phyloP scores from a whole-genome alignment of 805 yeast species.

The Lachancea nothofagi region DNA sequence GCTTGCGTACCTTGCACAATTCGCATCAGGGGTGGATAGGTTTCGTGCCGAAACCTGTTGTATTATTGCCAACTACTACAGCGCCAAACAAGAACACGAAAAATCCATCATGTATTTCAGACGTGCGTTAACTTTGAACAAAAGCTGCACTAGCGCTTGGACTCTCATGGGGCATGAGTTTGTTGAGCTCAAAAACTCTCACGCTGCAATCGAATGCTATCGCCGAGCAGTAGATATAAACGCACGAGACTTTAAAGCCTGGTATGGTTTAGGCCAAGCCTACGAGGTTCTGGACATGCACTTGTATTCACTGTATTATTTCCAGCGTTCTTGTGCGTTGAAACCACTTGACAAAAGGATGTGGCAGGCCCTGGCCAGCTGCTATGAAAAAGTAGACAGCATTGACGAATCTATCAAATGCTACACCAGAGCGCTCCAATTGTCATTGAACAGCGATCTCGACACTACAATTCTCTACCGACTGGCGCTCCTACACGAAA shows the following conservation, averaged over 20 bases:
- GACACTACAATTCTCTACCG: slow-evolving; percentile 52
- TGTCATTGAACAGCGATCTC: slow-evolving; percentile 46
- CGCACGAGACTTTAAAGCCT: slow-evolving; percentile 85
- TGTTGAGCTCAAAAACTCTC: slow-evolving; percentile 91
- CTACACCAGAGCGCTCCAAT: slow-evolving; percentile 66
- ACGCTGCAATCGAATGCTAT: slow-evolving; percentile 95
- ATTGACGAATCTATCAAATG: slow-evolving; percentile 70
- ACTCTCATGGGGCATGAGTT: slow-evolving; percentile 98
- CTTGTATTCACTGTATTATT: slow-evolving; percentile 83
- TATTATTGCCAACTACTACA: slow-evolving; percentile 87
- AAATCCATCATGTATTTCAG: slow-evolving; percentile 90
- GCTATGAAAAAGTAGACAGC: slow-evolving; percentile 75
- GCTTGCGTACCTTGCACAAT: slow-evolving; percentile 79
- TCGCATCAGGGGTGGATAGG: slow-evolving; percentile 73
- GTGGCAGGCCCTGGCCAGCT: slow-evolving; percentile 94
- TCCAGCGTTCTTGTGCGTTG: slow-evolving; percentile 82
- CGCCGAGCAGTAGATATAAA: slow-evolving; percentile 89
- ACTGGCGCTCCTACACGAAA: slow-evolving; percentile 62
- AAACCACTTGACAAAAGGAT: slow-evolving; percentile 87
- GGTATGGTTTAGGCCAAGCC: slow-evolving; percentile 99
- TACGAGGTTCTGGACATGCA: slow-evolving; percentile 96
- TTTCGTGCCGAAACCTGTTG: slow-evolving; percentile 94
- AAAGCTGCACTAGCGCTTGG: slow-evolving; percentile 87
- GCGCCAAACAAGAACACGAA: slow-evolving; percentile 88
- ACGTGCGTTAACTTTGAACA: slow-evolving; percentile 77